Conservation (phyloP, 805 yeast species). For the Teunomyces aglyptinius region DNA sequence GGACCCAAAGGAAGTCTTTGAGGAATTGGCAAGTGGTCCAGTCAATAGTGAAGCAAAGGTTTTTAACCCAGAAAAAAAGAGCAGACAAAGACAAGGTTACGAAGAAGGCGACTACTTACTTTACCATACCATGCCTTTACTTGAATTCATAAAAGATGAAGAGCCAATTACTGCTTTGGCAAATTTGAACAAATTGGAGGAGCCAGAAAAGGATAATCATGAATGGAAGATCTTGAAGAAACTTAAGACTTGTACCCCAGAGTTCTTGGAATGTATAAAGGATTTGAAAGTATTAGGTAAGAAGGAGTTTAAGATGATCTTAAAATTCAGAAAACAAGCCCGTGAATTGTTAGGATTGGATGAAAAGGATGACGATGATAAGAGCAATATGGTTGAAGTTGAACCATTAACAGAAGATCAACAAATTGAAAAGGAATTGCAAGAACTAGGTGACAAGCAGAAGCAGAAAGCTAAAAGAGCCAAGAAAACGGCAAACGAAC, state of each 20-base stretch:
- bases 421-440: constrained; percentile 81
- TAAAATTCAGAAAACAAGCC: constrained; percentile 87
- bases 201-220: constrained; percentile 52
- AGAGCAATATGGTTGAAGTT: constrained; percentile 53
- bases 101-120: constrained; percentile 84
- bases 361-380: constrained; percentile 49
- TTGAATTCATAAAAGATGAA: constrained; percentile 79
- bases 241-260: constrained; percentile 74
- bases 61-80: constrained; percentile 90
- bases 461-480: constrained; percentile 71
- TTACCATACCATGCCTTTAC: constrained; percentile 66
- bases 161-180: constrained; percentile 87
- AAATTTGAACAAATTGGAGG: constrained; percentile 61
- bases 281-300: constrained; percentile 93
- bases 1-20: constrained; percentile 92
- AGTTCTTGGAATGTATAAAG: constrained; percentile 76
- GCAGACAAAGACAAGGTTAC: constrained; percentile 92
- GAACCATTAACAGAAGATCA: constrained; percentile 84
- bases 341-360: constrained; percentile 73
- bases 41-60: constrained; percentile 84
- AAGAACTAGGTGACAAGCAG: constrained; percentile 68
- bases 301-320: constrained; percentile 82
- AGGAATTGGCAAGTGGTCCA: constrained; percentile 71
- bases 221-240: constrained; percentile 73
- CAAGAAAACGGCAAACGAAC: constrained; percentile 76